Conservation (phyloP, 2,329 filamentous ascomycete genomes). For the Pyricularia sp. region DNA sequence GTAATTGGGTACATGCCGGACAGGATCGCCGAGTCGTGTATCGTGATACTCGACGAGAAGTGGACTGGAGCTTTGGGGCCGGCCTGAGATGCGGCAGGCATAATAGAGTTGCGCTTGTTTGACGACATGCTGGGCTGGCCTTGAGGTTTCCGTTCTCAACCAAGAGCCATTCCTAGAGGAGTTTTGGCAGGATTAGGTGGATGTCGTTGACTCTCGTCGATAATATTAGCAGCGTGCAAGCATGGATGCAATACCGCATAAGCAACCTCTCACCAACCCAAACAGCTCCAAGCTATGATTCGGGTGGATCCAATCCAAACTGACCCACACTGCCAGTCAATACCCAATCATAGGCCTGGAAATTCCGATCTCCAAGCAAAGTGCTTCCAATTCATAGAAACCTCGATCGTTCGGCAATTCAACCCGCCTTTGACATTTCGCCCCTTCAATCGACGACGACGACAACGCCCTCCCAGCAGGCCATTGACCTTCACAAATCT, state of each 20-base stretch:
- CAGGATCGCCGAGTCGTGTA: conserved; percentile 49
- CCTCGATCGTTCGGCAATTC: conserved; percentile 2
- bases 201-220: not conserved
- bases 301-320: not conserved
- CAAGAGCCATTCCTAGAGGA: not conserved
- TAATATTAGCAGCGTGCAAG: not conserved
- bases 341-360: conserved; percentile 3
- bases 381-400: not conserved
- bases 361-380: conserved; percentile 7
- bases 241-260: not conserved
- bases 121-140: conserved; percentile 23
- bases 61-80: conserved; percentile 48
- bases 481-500: conserved; percentile 13
- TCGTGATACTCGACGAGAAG: conserved; percentile 39
- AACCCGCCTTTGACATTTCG: not conserved
- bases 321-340: not conserved
- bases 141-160: not conserved
- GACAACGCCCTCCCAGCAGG: conserved; percentile 2
- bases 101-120: conserved; percentile 40
- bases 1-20: conserved; percentile 66
- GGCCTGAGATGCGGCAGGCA: conserved; percentile 37
- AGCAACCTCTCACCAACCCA: not conserved
- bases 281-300: not conserved
- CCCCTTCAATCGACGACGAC: conserved; percentile 7
- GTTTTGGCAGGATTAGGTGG: not conserved